Base-by-base conservation (phyloP, 441 rosid genomes). In the Mallotus repandus region DNA sequence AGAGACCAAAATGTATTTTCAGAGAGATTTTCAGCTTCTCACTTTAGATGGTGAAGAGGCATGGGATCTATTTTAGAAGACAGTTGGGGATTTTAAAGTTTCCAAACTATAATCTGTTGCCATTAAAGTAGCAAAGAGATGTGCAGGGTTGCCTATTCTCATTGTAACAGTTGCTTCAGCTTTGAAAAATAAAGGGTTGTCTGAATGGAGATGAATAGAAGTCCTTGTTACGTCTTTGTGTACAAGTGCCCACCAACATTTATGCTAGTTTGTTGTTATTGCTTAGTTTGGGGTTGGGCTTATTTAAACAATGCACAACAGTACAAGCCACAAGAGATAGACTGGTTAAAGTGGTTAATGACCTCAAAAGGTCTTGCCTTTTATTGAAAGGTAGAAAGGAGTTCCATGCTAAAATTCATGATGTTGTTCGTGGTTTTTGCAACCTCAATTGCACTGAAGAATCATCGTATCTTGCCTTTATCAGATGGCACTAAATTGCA, bases 61-160 rank as follows among this genome's bases (percentile, higher is more conserved):
- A 0, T n/a, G 6, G 63, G 0, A n/a, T 2, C n/a, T 81, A 15
- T 77, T 81, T 43, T 2, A 15, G 53, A 58, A 6, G 35, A 75
- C 4, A 2, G 49, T 53, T 0, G 73, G 73, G 2, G 1, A 38
- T 4, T 11, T 7, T 6, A 10, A 38, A n/a, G 19, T 4, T 0
- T 38, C 68, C 0, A 4, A 45, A 0, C 0, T 70, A 6, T 10
- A 12, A 0, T 0, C 1, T 0, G 2, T 50, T 4, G 71, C 63
- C 0, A 45, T 5, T 9, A 14, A 72, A 53, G 56, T 70, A 0
- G 68, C 72, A 0, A 2, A 21, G 1, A 66, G 65, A 13, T 77
- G 84, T 58, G 72, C 7, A 1, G 81, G 86, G 1, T 59, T 81
- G 56, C 86, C 83, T 0, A 11, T 81, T 54, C 41, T 63, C 1